Evolutionary conservation across 148 eudicot species (phyloP).

Genomic region (Rhododendron ferrugineum): DNA sequence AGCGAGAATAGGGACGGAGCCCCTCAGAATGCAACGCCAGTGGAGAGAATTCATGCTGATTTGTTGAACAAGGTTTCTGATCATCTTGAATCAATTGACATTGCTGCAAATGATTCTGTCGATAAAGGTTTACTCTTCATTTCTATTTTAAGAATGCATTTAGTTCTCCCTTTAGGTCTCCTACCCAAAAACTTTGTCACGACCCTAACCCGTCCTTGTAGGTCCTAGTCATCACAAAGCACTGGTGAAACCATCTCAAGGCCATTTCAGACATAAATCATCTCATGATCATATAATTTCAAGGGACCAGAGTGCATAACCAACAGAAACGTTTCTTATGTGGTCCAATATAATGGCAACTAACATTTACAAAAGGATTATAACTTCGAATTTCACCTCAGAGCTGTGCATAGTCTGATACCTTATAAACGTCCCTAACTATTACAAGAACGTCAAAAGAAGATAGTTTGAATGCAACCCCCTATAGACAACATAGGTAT

Average conservation of each 20-base stretch:
- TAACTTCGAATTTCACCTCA: too few relatives aligned
- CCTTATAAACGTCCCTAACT: too few relatives aligned
- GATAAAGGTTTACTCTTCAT: constrained; percentile 36
- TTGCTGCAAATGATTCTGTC: constrained; percentile 30
- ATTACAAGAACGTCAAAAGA: background rate
- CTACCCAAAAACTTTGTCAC: background rate
- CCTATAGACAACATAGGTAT: too few relatives aligned
- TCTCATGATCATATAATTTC: background rate
- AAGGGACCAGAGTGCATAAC: background rate
- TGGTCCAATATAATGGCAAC: background rate
- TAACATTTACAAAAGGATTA: too few relatives aligned
- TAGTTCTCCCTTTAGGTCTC: background rate
- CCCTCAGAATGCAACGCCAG: constrained; percentile 25
- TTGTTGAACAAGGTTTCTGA: constrained; percentile 32
- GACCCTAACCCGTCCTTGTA: background rate
- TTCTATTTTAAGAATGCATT: background rate
- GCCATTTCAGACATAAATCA: background rate
- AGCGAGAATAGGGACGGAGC: constrained; percentile 15
- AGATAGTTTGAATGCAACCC: background rate
- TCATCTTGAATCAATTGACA: constrained; percentile 31
- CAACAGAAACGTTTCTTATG: background rate
- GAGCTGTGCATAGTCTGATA: too few relatives aligned
- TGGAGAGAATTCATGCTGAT: constrained; percentile 25
- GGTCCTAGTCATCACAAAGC: background rate
- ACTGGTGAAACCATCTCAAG: background rate